Evolutionary conservation across 495 filamentous ascomycete species (phyloP).

Genomic region (Daldinia bambusicola): DNA sequence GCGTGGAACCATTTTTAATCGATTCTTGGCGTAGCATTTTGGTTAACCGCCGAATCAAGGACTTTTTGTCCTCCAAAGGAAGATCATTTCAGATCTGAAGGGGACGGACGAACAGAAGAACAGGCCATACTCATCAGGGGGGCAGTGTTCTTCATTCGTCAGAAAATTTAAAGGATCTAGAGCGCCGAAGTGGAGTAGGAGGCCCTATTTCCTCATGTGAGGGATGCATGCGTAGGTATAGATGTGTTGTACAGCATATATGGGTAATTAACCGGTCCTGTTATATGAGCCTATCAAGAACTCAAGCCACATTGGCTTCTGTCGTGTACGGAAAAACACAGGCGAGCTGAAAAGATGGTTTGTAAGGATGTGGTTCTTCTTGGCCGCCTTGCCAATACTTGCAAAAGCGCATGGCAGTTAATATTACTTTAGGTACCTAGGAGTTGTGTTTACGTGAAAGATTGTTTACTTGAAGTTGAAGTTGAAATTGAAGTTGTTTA

Average conservation of each 20-base stretch:
- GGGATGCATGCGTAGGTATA: conserved; percentile 5
- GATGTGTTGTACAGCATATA: conserved; percentile 29
- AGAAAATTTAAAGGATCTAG: neutral
- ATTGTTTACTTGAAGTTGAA: neutral
- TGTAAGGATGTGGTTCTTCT: conserved; percentile 15
- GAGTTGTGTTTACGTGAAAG: conserved; percentile 2
- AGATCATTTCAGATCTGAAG: neutral
- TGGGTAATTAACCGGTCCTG: conserved; percentile 23
- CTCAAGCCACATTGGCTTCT: conserved; percentile 18
- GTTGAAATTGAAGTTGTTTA: neutral
- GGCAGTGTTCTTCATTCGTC: neutral
- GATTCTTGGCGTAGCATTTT: conserved; percentile 27
- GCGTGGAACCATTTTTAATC: conserved; percentile 4
- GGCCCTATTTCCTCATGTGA: conserved; percentile 18
- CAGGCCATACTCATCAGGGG: neutral
- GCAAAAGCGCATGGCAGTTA: neutral
- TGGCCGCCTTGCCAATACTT: neutral
- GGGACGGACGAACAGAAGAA: conserved; percentile 8
- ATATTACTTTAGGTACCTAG: neutral
- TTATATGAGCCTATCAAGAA: neutral
- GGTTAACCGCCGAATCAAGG: conserved; percentile 22
- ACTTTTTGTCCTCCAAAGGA: neutral
- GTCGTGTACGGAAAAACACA: neutral
- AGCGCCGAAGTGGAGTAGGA: conserved; percentile 32
- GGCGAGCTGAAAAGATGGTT: conserved; percentile 8